Percentiles rank a stretch among this genome's conserved stretches.
Conservation (phyloP, 164 flowering plant genomes). For the Piper betle region DNA sequence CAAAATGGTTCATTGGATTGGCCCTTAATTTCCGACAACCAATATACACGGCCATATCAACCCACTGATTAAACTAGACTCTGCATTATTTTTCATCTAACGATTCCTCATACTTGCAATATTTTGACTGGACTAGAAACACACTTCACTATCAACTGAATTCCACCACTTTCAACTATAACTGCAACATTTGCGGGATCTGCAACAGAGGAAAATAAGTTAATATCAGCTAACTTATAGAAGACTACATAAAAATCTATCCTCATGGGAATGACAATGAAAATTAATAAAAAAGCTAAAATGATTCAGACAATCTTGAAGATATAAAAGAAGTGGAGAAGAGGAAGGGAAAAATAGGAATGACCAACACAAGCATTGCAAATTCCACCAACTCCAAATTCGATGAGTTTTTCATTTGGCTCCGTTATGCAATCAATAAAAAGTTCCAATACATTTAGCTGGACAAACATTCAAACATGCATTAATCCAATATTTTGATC, state of each 20-base stretch:
- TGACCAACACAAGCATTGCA: constrained; percentile 76
- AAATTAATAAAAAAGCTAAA: background rate
- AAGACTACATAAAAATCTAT: too few relatives aligned
- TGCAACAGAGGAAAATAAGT: constrained; percentile 12
- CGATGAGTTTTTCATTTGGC: constrained; percentile 83
- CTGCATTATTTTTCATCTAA: background rate
- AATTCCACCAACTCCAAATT: constrained; percentile 79
- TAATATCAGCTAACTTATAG: background rate
- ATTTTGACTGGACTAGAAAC: constrained; percentile 77
- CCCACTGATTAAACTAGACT: background rate
- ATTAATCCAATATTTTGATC: background rate
- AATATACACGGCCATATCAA: background rate
- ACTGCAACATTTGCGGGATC: constrained; percentile 64
- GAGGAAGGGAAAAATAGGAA: background rate
- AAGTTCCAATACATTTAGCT: constrained; percentile 91
- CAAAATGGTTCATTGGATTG: too few relatives aligned
- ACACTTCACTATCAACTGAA: constrained; percentile 61
- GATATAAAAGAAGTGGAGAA: background rate
- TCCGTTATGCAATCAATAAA: constrained; percentile 91
- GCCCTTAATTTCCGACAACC: too few relatives aligned
- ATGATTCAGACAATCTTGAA: background rate
- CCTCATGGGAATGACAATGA: background rate
- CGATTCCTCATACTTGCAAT: constrained; percentile 30
- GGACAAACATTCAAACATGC: constrained; percentile 5
- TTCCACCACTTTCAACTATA: constrained; percentile 47